Conservation (phyloP, 768 basidiomycete species). For the Boletus edulis region DNA sequence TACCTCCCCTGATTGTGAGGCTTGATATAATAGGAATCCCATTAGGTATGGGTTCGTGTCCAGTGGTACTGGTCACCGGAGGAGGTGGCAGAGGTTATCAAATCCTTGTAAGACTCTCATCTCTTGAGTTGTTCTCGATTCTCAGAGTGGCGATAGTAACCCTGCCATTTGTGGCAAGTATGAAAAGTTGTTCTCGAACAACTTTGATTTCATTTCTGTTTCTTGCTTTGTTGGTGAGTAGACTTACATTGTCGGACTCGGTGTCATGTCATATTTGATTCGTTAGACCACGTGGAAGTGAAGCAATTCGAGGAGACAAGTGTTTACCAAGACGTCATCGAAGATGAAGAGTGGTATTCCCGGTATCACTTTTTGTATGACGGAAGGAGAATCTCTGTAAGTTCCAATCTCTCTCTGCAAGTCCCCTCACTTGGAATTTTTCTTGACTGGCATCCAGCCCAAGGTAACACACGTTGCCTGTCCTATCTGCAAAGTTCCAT, state of each 20-base stretch:
- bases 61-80: slow-evolving; percentile 55
- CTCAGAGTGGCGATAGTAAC: slow-evolving; percentile 33
- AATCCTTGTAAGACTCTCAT: slow-evolving; percentile 45
- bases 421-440: background rate
- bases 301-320: slow-evolving; percentile 38
- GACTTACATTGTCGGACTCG: background rate
- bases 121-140: background rate
- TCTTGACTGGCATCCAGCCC: slow-evolving; percentile 34
- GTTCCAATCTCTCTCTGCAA: background rate
- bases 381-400: slow-evolving; percentile 35
- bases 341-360: slow-evolving; percentile 41
- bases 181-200: slow-evolving; percentile 51
- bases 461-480: slow-evolving; percentile 40
- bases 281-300: slow-evolving; percentile 36
- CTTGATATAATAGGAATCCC: background rate
- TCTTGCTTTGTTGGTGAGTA: slow-evolving; percentile 45
- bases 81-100: slow-evolving; percentile 44
- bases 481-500: slow-evolving; percentile 41
- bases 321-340: slow-evolving; percentile 40
- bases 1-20: background rate
- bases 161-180: slow-evolving; percentile 38
- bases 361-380: slow-evolving; percentile 44
- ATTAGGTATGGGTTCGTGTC: slow-evolving; percentile 51
- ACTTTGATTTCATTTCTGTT: slow-evolving; percentile 45
- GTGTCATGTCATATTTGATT: background rate